These are phyloP conservation scores for Pichia sp. DNA, from an alignment of 1,139 yeast species.

Conservation along the genomic window DNA sequence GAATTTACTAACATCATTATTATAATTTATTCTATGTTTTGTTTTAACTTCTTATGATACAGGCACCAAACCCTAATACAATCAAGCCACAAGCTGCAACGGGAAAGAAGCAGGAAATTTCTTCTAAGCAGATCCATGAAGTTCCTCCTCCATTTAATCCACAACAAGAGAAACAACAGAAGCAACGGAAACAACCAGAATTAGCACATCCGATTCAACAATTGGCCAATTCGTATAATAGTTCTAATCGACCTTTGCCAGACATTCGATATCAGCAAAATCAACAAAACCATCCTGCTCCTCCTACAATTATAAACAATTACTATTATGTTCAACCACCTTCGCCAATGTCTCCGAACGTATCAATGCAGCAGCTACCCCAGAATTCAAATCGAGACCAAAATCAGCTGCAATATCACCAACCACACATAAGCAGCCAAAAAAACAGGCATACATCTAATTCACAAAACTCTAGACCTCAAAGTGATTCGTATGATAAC, in stretches of 20 bases:
- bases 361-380: too few species aligned
- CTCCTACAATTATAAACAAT: conserved; percentile 26
- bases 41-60: neutral
- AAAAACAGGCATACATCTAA: neutral
- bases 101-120: conserved; percentile 12
- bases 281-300: neutral
- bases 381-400: too few species aligned
- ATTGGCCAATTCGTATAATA: conserved; percentile 2
- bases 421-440: neutral
- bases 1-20: too few species aligned
- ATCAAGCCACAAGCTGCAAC: conserved; percentile 27
- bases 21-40: too few species aligned
- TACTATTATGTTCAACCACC: conserved; percentile 23
- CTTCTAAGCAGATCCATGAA: neutral
- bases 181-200: neutral
- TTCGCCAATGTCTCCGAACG: conserved; percentile 2
- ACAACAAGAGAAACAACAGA: neutral
- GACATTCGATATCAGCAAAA: conserved; percentile 1
- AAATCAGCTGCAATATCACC: too few species aligned
- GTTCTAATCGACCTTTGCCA: conserved; percentile 5
- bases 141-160: neutral
- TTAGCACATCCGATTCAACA: conserved; percentile 3
- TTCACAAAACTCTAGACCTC: neutral
- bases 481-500: neutral
- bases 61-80: conserved; percentile 25